A percentile compares a stretch with the other conserved stretches of the same genome.
Evolutionary conservation across 2,329 filamentous ascomycete genomes (phyloP).

Genomic region (Cercospora zeina): DNA sequence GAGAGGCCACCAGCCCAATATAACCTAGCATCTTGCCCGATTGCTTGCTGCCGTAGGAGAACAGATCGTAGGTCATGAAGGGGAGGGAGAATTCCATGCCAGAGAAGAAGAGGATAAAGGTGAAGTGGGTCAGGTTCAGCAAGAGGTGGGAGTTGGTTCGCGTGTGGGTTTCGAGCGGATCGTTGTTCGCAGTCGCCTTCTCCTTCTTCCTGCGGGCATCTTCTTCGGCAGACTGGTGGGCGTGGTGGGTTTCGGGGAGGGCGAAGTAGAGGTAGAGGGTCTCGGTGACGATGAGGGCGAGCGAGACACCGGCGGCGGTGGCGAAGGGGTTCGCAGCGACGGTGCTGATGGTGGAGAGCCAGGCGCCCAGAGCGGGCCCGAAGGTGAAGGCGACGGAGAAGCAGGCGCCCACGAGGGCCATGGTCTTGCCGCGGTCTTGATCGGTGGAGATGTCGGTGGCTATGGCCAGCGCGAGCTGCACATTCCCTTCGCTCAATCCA

Average conservation of each 20-base stretch:
- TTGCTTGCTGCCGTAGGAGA: slow-evolving; percentile 73
- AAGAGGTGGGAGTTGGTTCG: slow-evolving; percentile 80
- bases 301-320: slow-evolving; percentile 82
- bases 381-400: slow-evolving; percentile 98
- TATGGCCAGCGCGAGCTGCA: slow-evolving; percentile 93
- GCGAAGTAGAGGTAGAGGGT: slow-evolving; percentile 81
- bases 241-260: slow-evolving; percentile 77
- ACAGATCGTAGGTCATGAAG: slow-evolving; percentile 96
- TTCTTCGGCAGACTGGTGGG: slow-evolving; percentile 40
- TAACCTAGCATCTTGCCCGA: slow-evolving; percentile 87
- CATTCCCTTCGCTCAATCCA: slow-evolving; percentile 92
- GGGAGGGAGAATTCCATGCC: slow-evolving; percentile 97
- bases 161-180: slow-evolving; percentile 36
- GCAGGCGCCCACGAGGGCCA: slow-evolving; percentile 94
- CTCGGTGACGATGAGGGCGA: slow-evolving; percentile 81
- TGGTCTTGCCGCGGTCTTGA: slow-evolving; percentile 78
- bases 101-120: slow-evolving; percentile 94
- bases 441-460: slow-evolving; percentile 94
- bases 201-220: slow-evolving; percentile 14
- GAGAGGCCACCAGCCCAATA: slow-evolving; percentile 83
- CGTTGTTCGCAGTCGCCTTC: slow-evolving; percentile 31
- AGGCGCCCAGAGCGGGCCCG: slow-evolving; percentile 87
- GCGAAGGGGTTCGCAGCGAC: slow-evolving; percentile 91
- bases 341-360: slow-evolving; percentile 71
- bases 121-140: slow-evolving; percentile 81